These are phyloP conservation scores for Pleurozium schreberi DNA, from an alignment of 225 moss, liverwort and hornwort species.

Conservation along the genomic window DNA sequence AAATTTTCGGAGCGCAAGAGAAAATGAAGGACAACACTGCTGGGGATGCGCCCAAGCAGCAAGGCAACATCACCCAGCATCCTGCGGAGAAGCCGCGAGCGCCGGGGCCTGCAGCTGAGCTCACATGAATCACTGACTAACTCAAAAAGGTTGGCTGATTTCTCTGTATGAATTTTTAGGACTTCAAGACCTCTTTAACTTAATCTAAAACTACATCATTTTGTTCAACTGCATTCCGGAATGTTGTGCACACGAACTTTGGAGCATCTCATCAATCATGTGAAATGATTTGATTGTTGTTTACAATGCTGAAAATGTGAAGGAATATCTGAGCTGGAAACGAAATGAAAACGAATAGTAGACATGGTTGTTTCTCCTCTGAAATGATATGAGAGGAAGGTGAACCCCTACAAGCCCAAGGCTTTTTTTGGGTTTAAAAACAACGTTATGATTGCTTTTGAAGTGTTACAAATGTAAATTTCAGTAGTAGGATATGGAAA, in stretches of 20 bases:
- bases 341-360: not conserved
- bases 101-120: constrained; percentile 3
- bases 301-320: not conserved
- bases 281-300: not conserved
- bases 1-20: not conserved
- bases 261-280: not conserved
- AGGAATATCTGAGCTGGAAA: not conserved
- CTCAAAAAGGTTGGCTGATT: not conserved
- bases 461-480: too few relatives aligned
- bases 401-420: too few relatives aligned
- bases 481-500: too few relatives aligned
- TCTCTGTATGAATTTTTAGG: not conserved
- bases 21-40: constrained; percentile 3
- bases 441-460: too few relatives aligned
- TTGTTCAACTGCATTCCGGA: not conserved
- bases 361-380: too few relatives aligned
- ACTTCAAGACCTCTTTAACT: not conserved
- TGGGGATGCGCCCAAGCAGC: constrained; percentile 27
- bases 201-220: not conserved
- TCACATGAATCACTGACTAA: not conserved
- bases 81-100: constrained; percentile 8
- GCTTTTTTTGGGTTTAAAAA: too few relatives aligned
- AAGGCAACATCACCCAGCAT: constrained; percentile 31
- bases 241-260: not conserved
- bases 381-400: too few relatives aligned